phyloP scores from a whole-genome alignment of 192 early-diverging fungal genomes.

The Backusella mclennaniae region DNA sequence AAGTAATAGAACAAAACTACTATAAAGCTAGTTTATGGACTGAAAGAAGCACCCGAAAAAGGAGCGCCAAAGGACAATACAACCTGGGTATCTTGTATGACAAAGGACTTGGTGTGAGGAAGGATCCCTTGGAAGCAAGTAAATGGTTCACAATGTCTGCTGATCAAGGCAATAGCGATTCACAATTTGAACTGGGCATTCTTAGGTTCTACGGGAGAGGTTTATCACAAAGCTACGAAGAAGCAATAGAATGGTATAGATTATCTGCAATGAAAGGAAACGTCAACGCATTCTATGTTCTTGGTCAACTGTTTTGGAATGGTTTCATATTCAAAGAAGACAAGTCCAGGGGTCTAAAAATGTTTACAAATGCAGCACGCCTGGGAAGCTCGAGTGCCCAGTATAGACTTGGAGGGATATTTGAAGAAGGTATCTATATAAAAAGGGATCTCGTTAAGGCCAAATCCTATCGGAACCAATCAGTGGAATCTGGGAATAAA shows the following conservation, averaged over 20 bases:
- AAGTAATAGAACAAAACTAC: background rate
- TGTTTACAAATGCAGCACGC: background rate
- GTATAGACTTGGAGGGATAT: background rate
- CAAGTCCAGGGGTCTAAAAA: background rate
- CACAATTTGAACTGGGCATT: background rate
- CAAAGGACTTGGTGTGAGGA: background rate
- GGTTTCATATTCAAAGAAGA: background rate
- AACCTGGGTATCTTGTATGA: background rate
- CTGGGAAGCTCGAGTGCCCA: background rate
- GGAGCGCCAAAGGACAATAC: background rate
- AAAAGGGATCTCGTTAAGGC: background rate
- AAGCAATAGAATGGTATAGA: background rate
- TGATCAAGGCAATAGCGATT: background rate
- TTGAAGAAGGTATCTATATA: background rate
- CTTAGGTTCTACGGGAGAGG: background rate
- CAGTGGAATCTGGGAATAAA: background rate
- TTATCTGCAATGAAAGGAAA: background rate
- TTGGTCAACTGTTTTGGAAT: background rate
- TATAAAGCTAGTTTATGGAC: background rate
- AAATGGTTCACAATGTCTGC: background rate
- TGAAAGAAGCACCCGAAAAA: background rate
- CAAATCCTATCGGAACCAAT: background rate
- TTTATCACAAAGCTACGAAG: background rate
- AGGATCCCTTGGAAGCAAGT: background rate
- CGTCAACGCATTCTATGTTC: background rate